Percentiles rank a stretch among this genome's conserved stretches.
These are phyloP conservation scores for Aphanomyces stellatus DNA, from an alignment of 352 stramenopile species.

Conservation along the genomic window DNA sequence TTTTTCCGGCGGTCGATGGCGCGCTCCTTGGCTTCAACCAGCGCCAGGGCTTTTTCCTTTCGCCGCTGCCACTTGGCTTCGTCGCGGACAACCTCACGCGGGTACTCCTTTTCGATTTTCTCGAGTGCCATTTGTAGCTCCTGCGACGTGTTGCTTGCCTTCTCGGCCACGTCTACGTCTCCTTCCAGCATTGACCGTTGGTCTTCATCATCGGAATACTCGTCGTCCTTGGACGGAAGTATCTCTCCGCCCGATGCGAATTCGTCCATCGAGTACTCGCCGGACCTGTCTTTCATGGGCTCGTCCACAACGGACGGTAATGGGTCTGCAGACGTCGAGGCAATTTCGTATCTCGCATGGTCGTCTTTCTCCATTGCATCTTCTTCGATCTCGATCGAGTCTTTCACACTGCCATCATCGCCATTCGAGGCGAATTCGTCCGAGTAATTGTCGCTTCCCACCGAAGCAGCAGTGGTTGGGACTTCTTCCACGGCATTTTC, in stretches of 20 bases:
- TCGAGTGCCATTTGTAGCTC: slow-evolving; percentile 8
- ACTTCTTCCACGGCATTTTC: not conserved
- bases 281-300: not conserved
- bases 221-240: not conserved
- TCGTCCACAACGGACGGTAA: not conserved
- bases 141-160: slow-evolving; percentile 15
- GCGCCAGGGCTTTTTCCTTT: slow-evolving; percentile 6
- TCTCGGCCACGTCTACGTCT: not conserved
- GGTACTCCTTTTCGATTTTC: not conserved
- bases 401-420: not conserved
- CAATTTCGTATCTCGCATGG: not conserved
- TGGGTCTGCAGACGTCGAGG: not conserved
- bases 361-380: not conserved
- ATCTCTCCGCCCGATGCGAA: not conserved
- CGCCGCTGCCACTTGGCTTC: slow-evolving; percentile 4
- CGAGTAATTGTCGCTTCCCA: no score
- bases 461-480: no score
- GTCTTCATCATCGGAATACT: not conserved
- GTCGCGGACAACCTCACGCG: not conserved
- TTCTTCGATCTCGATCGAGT: not conserved
- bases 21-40: slow-evolving; percentile 9
- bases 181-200: not conserved
- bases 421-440: not conserved
- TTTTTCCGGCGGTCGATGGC: not conserved
- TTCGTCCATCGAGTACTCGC: slow-evolving; percentile 3